Evolutionary conservation across 768 basidiomycete genomes (phyloP).

Genomic region (Naganishia kalamii): DNA sequence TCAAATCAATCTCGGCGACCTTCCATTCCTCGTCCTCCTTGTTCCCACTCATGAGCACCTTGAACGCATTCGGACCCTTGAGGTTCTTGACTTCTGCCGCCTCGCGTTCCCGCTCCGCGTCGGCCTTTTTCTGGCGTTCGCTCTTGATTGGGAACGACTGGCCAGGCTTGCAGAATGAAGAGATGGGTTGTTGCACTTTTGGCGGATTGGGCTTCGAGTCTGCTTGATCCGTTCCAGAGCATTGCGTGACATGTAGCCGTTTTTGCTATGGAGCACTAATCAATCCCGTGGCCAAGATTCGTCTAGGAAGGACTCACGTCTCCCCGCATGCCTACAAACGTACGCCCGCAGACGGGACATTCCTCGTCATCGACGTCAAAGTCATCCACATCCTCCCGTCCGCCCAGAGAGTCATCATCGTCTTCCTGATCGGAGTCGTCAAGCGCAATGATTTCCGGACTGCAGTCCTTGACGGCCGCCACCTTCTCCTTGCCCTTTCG

Average conservation of each 20-base stretch:
- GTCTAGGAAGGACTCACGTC: slow-evolving; percentile 36
- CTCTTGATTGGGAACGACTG: slow-evolving; percentile 18
- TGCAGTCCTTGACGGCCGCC: slow-evolving; percentile 1
- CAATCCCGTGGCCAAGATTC: slow-evolving; percentile 2
- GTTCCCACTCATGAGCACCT: slow-evolving; percentile 79
- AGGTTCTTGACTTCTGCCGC: slow-evolving; percentile 25
- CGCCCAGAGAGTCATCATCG: not conserved
- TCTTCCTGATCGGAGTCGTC: not conserved
- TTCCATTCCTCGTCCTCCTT: slow-evolving; percentile 80
- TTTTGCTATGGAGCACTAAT: slow-evolving; percentile 47
- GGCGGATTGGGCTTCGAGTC: not conserved
- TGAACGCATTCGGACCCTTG: slow-evolving; percentile 56
- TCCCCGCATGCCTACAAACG: slow-evolving; percentile 35
- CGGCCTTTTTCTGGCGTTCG: slow-evolving; percentile 5
- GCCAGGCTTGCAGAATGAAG: slow-evolving; percentile 36
- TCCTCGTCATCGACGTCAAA: slow-evolving; percentile 27
- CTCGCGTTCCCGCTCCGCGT: slow-evolving; percentile 14
- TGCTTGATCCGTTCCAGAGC: slow-evolving; percentile 50
- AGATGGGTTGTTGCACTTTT: slow-evolving; percentile 38
- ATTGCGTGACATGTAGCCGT: slow-evolving; percentile 57
- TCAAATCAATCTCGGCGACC: slow-evolving; percentile 55
- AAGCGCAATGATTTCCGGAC: not conserved
- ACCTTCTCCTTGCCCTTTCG: slow-evolving; percentile 39
- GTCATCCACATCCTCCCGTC: not conserved
- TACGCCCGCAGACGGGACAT: slow-evolving; percentile 39